These are phyloP conservation scores for Phytophthora fragariaefolia DNA, from an alignment of 352 stramenopile species.

Conservation along the genomic window DNA sequence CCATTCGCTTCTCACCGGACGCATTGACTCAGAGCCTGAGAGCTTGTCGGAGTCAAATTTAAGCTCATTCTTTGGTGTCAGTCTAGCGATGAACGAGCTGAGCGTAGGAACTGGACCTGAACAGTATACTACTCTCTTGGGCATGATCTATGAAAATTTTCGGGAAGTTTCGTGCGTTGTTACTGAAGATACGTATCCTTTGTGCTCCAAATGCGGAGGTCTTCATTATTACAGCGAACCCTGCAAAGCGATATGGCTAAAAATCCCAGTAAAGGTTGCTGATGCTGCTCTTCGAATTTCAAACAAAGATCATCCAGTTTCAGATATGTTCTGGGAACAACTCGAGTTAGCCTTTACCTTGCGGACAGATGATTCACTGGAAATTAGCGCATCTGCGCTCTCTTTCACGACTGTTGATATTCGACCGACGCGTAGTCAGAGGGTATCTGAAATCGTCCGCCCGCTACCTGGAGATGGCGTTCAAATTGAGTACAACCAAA, in stretches of 20 bases:
- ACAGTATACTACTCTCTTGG: slow-evolving; percentile 77
- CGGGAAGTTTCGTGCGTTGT: slow-evolving; percentile 79
- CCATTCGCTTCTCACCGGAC: slow-evolving; percentile 77
- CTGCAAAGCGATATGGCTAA: slow-evolving; percentile 84
- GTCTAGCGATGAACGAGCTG: slow-evolving; percentile 80
- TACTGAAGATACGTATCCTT: slow-evolving; percentile 80
- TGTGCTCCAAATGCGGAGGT: slow-evolving; percentile 65
- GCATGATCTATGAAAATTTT: slow-evolving; percentile 91
- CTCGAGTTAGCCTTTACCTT: slow-evolving; percentile 80
- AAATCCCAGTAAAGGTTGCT: slow-evolving; percentile 74
- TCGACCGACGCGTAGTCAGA: slow-evolving; percentile 52
- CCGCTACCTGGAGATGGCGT: slow-evolving; percentile 72
- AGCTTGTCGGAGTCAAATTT: slow-evolving; percentile 62
- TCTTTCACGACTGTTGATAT: slow-evolving; percentile 73
- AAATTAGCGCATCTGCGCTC: slow-evolving; percentile 65
- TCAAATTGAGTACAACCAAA: slow-evolving; percentile 85
- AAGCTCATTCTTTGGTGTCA: slow-evolving; percentile 74
- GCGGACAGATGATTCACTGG: slow-evolving; percentile 83
- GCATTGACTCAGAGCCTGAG: slow-evolving; percentile 79
- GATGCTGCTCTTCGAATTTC: slow-evolving; percentile 81
- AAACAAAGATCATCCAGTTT: slow-evolving; percentile 58
- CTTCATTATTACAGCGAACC: slow-evolving; percentile 69
- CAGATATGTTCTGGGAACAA: slow-evolving; percentile 84
- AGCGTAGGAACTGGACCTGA: slow-evolving; percentile 65
- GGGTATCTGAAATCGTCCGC: slow-evolving; percentile 72